Base-by-base conservation (phyloP, 1,284 basidiomycete species). In the Cryptococcus floricola region DNA sequence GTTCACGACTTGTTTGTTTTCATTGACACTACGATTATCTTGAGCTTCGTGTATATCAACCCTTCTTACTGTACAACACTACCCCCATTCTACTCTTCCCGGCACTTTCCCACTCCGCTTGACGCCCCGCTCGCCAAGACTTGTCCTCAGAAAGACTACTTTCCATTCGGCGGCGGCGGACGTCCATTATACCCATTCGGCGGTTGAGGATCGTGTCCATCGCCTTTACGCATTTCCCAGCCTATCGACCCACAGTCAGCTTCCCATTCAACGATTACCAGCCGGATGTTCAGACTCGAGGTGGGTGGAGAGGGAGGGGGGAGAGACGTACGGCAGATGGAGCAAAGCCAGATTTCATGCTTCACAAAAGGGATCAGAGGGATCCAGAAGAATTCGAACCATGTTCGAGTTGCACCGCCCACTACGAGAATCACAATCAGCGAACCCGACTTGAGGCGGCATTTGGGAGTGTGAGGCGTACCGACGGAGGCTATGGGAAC, bases 351-450 rank as follows among this genome's bases (percentile, higher is more conserved):
- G 49, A 76, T 67, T 13, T 61, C 54, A 25, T 62, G 57, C 62
- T 69, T 69, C 8, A 45, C 52, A 59, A 73, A 74, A 9, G 74
- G 74, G 27, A 76, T 69, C 16, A 76, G 57, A 8, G 72, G 72
- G 16, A 76, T 65, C 65, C 66, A 76, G 64, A 72, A 76, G 47
- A 74, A 61, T 54, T 74, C 70, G 47, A 75, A 75, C 71, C 70
- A 71, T 37, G 66, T 71, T 25, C 71, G 59, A 7, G 60, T 56
- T n/a, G 46, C 47, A 19, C 69, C 68, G 7, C 69, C 66, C 25
- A 65, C 61, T 47, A 66, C 14, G 13, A 23, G 19, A 45, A 45
- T 13, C 6, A 23, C 34, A 28, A 13, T 16, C 14, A 23, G 43
- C 6, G 12, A 16, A 49, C 18, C 16, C 38, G 25, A 27, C 12